Conservation (phyloP, 2,329 filamentous ascomycete genomes). For the Botryotinia convoluta region DNA sequence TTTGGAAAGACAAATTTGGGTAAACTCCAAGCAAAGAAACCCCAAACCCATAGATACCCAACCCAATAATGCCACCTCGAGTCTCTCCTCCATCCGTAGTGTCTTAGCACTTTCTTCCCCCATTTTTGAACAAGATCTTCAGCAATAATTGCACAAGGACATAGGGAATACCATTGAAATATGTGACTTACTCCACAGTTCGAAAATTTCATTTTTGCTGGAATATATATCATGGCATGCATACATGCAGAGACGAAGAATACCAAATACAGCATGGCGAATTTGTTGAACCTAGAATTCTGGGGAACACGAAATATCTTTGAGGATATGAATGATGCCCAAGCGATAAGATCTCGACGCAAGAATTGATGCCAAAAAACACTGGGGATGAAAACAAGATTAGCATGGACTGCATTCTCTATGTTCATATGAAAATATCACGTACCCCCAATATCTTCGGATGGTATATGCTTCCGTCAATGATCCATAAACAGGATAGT, state of each 20-base stretch:
- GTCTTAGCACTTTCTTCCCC: background rate
- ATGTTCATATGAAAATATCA: background rate
- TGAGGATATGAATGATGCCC: slow-evolving; percentile 3
- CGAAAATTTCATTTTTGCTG: background rate
- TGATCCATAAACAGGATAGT: background rate
- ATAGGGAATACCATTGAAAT: slow-evolving; percentile 9
- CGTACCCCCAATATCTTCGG: slow-evolving; percentile 1
- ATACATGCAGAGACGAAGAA: background rate
- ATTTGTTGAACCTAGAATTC: background rate
- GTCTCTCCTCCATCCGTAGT: background rate
- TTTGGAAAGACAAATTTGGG: slow-evolving; percentile 5
- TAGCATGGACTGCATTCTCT: background rate
- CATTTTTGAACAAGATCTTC: background rate
- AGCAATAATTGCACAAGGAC: background rate
- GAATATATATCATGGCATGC: slow-evolving; percentile 1
- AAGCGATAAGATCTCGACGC: background rate
- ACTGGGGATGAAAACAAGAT: background rate
- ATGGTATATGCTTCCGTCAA: slow-evolving; percentile 8
- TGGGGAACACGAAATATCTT: slow-evolving; percentile 6
- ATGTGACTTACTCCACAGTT: slow-evolving; percentile 6
- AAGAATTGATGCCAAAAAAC: background rate
- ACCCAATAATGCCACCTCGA: slow-evolving; percentile 7
- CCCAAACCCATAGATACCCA: slow-evolving; percentile 10
- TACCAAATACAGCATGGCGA: background rate
- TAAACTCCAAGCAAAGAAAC: slow-evolving; percentile 11